Evolutionary conservation across 371 early-diverging fungal genomes (phyloP), one percentile per base, ranked within the genome.

Genomic region (Mucor velutinosus): DNA sequence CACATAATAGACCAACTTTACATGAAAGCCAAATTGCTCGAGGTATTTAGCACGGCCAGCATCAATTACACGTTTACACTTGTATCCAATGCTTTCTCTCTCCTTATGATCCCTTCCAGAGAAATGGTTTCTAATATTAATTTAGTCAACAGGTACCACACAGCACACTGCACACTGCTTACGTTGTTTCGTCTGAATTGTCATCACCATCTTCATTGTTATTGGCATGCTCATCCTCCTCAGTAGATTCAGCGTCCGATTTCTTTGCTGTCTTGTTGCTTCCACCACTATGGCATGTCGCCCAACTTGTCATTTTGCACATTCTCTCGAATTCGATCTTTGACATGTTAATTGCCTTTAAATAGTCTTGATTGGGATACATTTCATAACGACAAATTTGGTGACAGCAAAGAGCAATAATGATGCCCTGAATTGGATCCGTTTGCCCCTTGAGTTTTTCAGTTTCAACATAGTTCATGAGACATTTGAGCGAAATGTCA

Each of bases 401-500:
- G 76, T 96, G 97, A 65, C 97, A 96, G 74, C 97, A 96, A 4
- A 94, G 85, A 23, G 97, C 97, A 60, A 96, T 94, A 25, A 93
- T 80, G 27, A 95, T 83, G 14, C 93, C 94, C 7, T 80, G 73
- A 11, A 94, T 83, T 21, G 86, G 83, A 12, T 77, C 71, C 19
- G 45, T 72, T 27, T 77, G 66, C 8, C 80, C 79, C 10, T 62
- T 58, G 17, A 71, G 45, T 30, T 65, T 74, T 62, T 77, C 78
- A 15, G 79, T 60, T 33, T 78, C 76, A 11, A 81, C 83, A 64
- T 87, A 92, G 39, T 89, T 85, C 68, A 84, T 78, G 29, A 93
- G 76, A 47, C 95, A 93, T 63, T 87, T 89, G 25, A 96, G 76
- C 0, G 95, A 91, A 47, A 95, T 81, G 77, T 96, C 97, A 0